Evolutionary conservation across 164 flowering plant species (phyloP).

Genomic region (Pachysandra terminalis): DNA sequence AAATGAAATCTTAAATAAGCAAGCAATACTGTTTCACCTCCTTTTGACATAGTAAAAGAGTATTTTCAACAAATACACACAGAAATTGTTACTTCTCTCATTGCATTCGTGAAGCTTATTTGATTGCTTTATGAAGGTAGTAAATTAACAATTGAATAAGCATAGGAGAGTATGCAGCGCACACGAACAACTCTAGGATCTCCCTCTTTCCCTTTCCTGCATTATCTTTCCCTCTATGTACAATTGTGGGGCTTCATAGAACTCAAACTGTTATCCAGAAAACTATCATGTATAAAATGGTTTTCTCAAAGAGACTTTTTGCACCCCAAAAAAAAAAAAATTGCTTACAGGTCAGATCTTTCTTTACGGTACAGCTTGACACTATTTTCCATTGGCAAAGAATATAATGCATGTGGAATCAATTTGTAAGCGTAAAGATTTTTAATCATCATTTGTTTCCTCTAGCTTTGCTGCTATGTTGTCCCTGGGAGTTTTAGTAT

Average conservation of each 20-base stretch:
- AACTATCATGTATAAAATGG: neutral
- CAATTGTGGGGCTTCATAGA: too few species aligned
- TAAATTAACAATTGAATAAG: neutral
- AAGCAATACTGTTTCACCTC: neutral
- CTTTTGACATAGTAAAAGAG: too few species aligned
- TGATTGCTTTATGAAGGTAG: neutral
- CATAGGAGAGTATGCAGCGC: neutral
- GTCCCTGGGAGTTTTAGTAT: neutral
- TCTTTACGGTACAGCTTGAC: too few species aligned
- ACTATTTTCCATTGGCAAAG: too few species aligned
- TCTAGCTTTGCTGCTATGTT: neutral
- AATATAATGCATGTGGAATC: too few species aligned
- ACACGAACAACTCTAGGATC: neutral
- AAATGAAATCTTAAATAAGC: neutral
- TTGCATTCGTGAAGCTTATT: neutral
- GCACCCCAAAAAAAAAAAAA: too few species aligned
- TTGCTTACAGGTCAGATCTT: neutral
- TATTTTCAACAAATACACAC: too few species aligned
- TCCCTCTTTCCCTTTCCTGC: neutral
- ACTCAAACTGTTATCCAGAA: too few species aligned
- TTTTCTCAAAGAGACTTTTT: neutral
- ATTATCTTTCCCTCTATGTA: neutral
- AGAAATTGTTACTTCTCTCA: too few species aligned
- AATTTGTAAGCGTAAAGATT: too few species aligned
- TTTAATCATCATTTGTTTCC: neutral